Conservation (phyloP, 2,329 filamentous ascomycete genomes). For the Diaporthe caulivora region DNA sequence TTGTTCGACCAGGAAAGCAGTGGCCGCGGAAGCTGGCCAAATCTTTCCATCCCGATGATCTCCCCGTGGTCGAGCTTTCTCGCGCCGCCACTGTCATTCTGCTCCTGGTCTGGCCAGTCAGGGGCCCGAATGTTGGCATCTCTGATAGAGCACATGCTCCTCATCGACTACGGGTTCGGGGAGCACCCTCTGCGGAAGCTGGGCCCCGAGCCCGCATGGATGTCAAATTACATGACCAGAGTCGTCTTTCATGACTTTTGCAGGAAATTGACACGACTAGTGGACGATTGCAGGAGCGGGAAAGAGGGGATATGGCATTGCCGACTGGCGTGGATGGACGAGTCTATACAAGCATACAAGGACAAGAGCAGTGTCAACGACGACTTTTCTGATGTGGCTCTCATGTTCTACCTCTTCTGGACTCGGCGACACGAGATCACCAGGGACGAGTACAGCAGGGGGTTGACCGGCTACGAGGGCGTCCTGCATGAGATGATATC, state of each 20-base stretch:
- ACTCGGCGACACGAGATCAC: conserved; percentile 25
- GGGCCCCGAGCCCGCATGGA: background rate
- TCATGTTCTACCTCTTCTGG: conserved; percentile 39
- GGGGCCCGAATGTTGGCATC: background rate
- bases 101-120: background rate
- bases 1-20: conserved; percentile 4
- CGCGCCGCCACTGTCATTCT: background rate
- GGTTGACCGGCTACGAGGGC: conserved; percentile 39
- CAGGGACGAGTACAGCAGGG: background rate
- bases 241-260: background rate
- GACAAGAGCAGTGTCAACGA: background rate
- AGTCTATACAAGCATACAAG: background rate
- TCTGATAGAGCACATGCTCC: conserved; percentile 17
- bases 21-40: background rate
- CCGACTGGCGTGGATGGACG: background rate
- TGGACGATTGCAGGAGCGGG: background rate
- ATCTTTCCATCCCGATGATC: no score
- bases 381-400: conserved; percentile 23
- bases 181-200: background rate
- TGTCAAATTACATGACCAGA: background rate
- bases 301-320: background rate
- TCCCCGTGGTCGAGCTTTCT: background rate
- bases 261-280: background rate
- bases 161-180: conserved; percentile 16
- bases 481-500: conserved; percentile 40